Evolutionary conservation across 2,329 filamentous ascomycete genomes (phyloP), one percentile per base, ranked within the genome.

Genomic region (Calonectria naviculata): DNA sequence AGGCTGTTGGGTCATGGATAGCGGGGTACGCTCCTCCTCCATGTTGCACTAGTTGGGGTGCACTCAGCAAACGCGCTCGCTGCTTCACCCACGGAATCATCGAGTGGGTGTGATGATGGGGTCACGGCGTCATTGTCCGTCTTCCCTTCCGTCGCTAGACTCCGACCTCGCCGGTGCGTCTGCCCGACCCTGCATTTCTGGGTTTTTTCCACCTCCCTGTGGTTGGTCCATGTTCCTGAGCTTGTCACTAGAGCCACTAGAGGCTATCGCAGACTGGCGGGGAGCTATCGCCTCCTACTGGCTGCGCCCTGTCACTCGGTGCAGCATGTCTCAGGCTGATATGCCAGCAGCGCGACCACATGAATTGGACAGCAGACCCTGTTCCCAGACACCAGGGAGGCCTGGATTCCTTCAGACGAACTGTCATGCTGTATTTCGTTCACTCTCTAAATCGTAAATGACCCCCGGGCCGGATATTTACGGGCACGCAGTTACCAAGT

Each of bases 81-180:
- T 52, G n/a, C n/a, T n/a, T n/a, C 47, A 29, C 24, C 36, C 17
- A 19, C 26, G 38, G 24, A 42, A 29, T 31, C 17, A 21, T 13
- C 13, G 12, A 66, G 68, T 58, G 69, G 68, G 70, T 70, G 65
- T 64, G 63, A 76, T 77, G 76, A 78, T 78, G 76, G 70, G 77
- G 76, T 78, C 70, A 75, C 74, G 65, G 72, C 76, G 76, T 78
- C 76, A 78, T 78, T 34, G 65, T 41, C 61, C 70, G 60, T 49
- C 38, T 58, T 24, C n/a, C 28, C 29, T 24, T 6, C 7, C 21
- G 21, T 17, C 34, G n/a, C 56, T 28, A 15, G 60, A 26, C 41
- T 58, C 42, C 60, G 26, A 24, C 28, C 60, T 47, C 29, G 38
- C 42, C 49, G 21, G 41, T 46, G 28, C 9, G 29, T 46, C 38